Percentiles rank a stretch among this genome's conserved stretches.
Evolutionary conservation across 208 protist species (phyloP).

Genomic region (Trypanosoma avium): DNA sequence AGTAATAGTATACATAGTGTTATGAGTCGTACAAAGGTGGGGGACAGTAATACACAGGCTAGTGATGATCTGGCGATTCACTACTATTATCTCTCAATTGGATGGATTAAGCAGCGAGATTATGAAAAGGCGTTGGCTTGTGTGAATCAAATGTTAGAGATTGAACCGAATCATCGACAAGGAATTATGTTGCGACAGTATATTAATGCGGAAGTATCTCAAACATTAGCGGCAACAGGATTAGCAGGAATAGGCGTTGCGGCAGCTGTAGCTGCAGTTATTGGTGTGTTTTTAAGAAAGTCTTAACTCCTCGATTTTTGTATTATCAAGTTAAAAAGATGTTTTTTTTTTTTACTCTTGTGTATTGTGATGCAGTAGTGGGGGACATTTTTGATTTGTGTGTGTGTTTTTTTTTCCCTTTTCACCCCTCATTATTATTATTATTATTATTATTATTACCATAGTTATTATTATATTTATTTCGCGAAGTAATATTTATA

Average conservation of each 20-base stretch:
- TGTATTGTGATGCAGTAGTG: no score
- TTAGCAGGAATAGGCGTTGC: slow-evolving; percentile 29
- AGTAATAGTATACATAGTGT: no score
- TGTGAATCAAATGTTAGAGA: slow-evolving; percentile 52
- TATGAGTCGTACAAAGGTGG: no score
- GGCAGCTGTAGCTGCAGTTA: slow-evolving; percentile 20
- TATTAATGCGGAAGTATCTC: slow-evolving; percentile 36
- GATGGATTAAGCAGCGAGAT: slow-evolving; percentile 70
- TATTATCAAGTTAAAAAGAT: not conserved
- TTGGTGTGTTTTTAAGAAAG: slow-evolving; percentile 22
- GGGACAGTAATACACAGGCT: slow-evolving; percentile 5
- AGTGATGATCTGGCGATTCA: slow-evolving; percentile 42
- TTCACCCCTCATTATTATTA: no score
- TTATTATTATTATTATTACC: no score
- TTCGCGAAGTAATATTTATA: no score
- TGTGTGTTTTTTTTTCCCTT: no score
- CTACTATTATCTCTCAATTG: slow-evolving; percentile 76
- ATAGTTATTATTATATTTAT: no score
- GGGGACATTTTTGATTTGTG: no score
- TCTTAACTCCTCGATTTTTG: not conserved
- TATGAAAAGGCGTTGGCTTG: slow-evolving; percentile 57
- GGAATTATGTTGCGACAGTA: slow-evolving; percentile 46
- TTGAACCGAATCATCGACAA: slow-evolving; percentile 51
- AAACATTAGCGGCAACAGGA: slow-evolving; percentile 32
- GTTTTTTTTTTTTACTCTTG: slow-evolving; percentile 17